Evolutionary conservation across 1,284 basidiomycete genomes (phyloP), one percentile per base, ranked within the genome.

Genomic region (Sparassis latifolia): DNA sequence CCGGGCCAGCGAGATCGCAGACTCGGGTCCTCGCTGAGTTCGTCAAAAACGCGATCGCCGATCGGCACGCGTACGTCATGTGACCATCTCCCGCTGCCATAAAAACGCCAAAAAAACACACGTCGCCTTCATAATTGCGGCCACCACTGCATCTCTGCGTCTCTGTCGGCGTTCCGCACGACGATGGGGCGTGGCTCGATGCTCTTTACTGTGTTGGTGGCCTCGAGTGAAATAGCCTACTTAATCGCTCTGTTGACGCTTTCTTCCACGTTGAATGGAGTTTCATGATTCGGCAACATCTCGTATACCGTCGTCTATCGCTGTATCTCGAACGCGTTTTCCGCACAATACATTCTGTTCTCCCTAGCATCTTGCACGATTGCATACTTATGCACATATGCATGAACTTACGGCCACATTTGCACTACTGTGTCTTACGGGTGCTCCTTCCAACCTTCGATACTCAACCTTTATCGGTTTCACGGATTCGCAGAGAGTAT

Each of bases 201-300:
- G 73, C 69, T 58, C 56, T 58, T 61, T 59, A 52, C 59, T 57
- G 56, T 42, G 57, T 55, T 72, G 76, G 69, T 72, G 78, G 80
- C 74, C 66, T 57, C 77, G 78, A 86, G 53, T 45, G 55, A 72
- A 67, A 58, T 44, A 67, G 80, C 85, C 85, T 76, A 72, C 66
- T 79, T 87, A 86, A 88, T 86, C 85, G 79, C 85, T 86, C 82
- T 73, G 67, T 82, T 80, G 79, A 77, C 83, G 73, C 65, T 69
- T 59, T 63, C 60, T 61, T 63, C 66, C 65, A 87, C 82, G 83
- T 75, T 59, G 79, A 78, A 71, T 78, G 76, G 84, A 84, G 85
- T 87, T 88, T 88, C 85, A 87, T 87, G 81, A 73, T 72, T 77
- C 66, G 84, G 85, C 80, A 55, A 86, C 75, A 86, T 49, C n/a